Percentiles rank a stretch among this genome's conserved stretches.
These are phyloP conservation scores for Curvularia eragrostidis DNA, from an alignment of 2,329 filamentous ascomycete species.

Conservation along the genomic window DNA sequence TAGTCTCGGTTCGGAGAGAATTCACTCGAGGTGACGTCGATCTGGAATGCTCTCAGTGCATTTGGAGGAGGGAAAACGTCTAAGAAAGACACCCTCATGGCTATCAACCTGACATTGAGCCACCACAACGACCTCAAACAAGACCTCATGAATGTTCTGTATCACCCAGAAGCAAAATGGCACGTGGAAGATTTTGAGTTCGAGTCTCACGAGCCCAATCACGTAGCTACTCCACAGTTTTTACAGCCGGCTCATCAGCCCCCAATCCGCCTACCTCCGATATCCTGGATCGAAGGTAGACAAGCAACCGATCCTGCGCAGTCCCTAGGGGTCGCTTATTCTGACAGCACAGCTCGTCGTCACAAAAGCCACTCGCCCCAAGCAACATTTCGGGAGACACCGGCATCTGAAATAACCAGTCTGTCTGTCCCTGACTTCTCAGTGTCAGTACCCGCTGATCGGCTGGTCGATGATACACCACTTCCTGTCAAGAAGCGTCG, in stretches of 20 bases:
- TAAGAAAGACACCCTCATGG: slow-evolving; percentile 30
- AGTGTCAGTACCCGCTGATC: slow-evolving; percentile 16
- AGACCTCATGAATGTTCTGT: slow-evolving; percentile 30
- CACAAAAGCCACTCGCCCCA: slow-evolving; percentile 3
- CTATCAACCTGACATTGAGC: slow-evolving; percentile 29
- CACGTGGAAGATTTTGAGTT: slow-evolving; percentile 35
- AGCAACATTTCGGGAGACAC: slow-evolving; percentile 1
- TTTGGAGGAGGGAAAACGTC: slow-evolving; percentile 28
- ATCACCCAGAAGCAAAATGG: slow-evolving; percentile 35
- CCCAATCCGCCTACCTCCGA: slow-evolving; percentile 28
- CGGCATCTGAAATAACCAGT: not conserved
- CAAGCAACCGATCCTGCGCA: not conserved
- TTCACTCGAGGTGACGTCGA: slow-evolving; percentile 26
- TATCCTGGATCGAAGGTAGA: slow-evolving; percentile 20
- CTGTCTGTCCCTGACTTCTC: slow-evolving; percentile 16
- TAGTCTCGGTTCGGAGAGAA: slow-evolving; percentile 35
- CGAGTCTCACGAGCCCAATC: slow-evolving; percentile 9
- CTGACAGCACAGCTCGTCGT: not conserved
- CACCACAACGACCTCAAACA: slow-evolving; percentile 30
- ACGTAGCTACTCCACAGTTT: slow-evolving; percentile 23
- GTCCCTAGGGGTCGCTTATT: not conserved
- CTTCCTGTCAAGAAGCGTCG: slow-evolving; percentile 14
- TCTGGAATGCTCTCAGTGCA: slow-evolving; percentile 24
- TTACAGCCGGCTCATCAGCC: slow-evolving; percentile 37
- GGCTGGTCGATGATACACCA: slow-evolving; percentile 16